Conservation (phyloP, 164 flowering plant genomes). For the Chloranthus sessilifolius region DNA sequence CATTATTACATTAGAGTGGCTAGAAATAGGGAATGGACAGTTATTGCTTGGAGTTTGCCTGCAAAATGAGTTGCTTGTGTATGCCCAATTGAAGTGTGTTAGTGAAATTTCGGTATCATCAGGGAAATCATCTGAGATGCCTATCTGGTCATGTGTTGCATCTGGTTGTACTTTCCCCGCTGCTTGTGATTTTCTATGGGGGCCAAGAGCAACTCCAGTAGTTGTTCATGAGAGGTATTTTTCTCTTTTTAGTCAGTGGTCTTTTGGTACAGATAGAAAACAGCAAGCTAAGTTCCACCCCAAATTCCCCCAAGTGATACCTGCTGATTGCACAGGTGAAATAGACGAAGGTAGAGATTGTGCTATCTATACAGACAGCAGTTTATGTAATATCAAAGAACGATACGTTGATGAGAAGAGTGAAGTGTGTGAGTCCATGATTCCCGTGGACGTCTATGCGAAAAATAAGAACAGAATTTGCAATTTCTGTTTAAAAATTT, state of each 20-base stretch:
- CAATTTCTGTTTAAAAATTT: conserved; percentile 17
- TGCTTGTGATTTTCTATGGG: conserved; percentile 60
- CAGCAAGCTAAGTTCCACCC: conserved; percentile 11
- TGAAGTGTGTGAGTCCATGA: conserved; percentile 11
- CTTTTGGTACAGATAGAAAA: conserved; percentile 25
- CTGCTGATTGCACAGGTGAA: conserved; percentile 9
- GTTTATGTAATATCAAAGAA: conserved; percentile 17
- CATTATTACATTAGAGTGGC: conserved; percentile 60
- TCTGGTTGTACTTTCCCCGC: conserved; percentile 31
- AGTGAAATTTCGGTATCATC: conserved; percentile 26
- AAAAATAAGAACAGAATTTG: conserved; percentile 17
- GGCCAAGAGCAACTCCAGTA: conserved; percentile 51
- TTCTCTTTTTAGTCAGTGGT: conserved; percentile 52
- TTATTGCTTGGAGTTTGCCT: conserved; percentile 73
- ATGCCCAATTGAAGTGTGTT: conserved; percentile 39
- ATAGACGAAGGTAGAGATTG: conserved; percentile 12
- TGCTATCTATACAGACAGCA: conserved; percentile 27
- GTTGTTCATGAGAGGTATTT: conserved; percentile 58
- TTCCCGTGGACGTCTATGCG: conserved; percentile 11
- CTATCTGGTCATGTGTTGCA: conserved; percentile 72
- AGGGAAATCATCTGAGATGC: conserved; percentile 22
- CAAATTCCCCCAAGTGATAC: conserved; percentile 6
- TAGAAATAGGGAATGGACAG: conserved; percentile 60
- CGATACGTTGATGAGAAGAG: conserved; percentile 15
- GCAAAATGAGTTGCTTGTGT: conserved; percentile 54